These are phyloP conservation scores for Erysimum cheiranthoides DNA, from an alignment of 345 rosid genomes.

Conservation along the genomic window DNA sequence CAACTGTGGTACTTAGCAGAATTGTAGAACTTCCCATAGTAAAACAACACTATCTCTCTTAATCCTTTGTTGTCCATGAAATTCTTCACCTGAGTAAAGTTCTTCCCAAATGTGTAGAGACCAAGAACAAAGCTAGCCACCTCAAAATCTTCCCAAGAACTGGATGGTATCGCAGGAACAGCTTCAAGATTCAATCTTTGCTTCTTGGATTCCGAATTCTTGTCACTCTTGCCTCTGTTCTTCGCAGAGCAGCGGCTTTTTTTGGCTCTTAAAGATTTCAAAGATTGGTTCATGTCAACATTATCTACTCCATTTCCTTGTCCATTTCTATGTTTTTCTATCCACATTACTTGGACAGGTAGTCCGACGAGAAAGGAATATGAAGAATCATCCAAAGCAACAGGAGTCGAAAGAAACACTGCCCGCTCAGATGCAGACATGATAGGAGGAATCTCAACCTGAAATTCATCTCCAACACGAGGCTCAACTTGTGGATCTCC, in stretches of 20 bases:
- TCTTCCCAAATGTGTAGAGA: constrained; percentile 64
- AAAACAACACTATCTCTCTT: constrained; percentile 62
- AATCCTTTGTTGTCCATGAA: constrained; percentile 56
- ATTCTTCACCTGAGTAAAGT: constrained; percentile 52
- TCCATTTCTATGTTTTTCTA: constrained; percentile 35
- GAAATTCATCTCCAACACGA: constrained; percentile 72
- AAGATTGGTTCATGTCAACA: constrained; percentile 45
- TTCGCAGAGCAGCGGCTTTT: constrained; percentile 44
- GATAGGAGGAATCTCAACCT: constrained; percentile 67
- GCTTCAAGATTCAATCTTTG: constrained; percentile 43
- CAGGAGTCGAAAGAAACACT: constrained; percentile 50
- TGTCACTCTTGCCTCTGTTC: constrained; percentile 42
- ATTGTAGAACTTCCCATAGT: constrained; percentile 65
- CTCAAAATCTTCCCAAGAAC: constrained; percentile 58
- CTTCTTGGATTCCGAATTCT: constrained; percentile 41
- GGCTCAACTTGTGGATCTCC: constrained; percentile 61
- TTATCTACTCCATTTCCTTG: constrained; percentile 36
- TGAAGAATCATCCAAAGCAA: constrained; percentile 49
- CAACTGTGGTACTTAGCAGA: constrained; percentile 60
- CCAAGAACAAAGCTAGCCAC: constrained; percentile 63
- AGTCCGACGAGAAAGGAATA: constrained; percentile 56
- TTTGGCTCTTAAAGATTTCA: constrained; percentile 49
- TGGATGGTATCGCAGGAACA: constrained; percentile 48
- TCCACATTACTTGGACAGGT: constrained; percentile 60
- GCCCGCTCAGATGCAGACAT: constrained; percentile 52